Evolutionary conservation across 495 filamentous ascomycete genomes (phyloP).

Genomic region (Penicilliopsis zonata): DNA sequence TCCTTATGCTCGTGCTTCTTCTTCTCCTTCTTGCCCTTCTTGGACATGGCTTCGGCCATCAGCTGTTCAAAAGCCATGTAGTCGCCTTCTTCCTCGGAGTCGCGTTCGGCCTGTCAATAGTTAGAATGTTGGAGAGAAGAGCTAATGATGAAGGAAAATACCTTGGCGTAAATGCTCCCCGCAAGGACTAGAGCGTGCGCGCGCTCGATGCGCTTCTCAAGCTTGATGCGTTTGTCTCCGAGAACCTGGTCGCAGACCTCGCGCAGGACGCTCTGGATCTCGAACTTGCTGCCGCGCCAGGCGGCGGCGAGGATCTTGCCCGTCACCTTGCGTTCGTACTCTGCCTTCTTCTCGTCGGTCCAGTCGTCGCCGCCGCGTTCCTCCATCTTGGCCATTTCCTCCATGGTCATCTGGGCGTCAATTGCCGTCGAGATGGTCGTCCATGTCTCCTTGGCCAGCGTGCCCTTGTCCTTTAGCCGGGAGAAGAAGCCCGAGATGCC

Average conservation of each 20-base stretch:
- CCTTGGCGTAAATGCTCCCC: slow-evolving; percentile 80
- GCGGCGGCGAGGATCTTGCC: slow-evolving; percentile 98
- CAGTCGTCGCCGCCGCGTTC: slow-evolving; percentile 93
- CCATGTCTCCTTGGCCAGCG: slow-evolving; percentile 95
- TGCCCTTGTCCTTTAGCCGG: slow-evolving; percentile 91
- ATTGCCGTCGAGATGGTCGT: slow-evolving; percentile 95
- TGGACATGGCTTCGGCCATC: slow-evolving; percentile 88
- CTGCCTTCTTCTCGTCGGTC: slow-evolving; percentile 96
- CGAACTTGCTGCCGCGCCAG: slow-evolving; percentile 93
- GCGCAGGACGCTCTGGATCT: slow-evolving; percentile 91
- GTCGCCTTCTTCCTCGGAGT: slow-evolving; percentile 93
- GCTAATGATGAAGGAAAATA: slow-evolving; percentile 27
- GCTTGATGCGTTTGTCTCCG: slow-evolving; percentile 68
- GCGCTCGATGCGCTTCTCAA: slow-evolving; percentile 79
- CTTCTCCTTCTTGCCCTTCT: slow-evolving; percentile 73
- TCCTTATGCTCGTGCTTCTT: slow-evolving; percentile 64
- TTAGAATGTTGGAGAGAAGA: neutral
- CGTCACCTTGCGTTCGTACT: slow-evolving; percentile 89
- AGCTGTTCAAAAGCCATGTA: slow-evolving; percentile 99
- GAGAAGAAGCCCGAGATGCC: slow-evolving; percentile 93
- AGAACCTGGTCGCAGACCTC: slow-evolving; percentile 70
- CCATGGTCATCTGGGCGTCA: slow-evolving; percentile 95
- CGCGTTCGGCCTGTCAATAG: slow-evolving; percentile 60
- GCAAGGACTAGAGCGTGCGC: slow-evolving; percentile 80
- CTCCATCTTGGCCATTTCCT: slow-evolving; percentile 96